A percentile compares a stretch with the other conserved stretches of the same genome.
Conservation (phyloP, 148 eudicot genomes). For the Rhododendron ovatum region DNA sequence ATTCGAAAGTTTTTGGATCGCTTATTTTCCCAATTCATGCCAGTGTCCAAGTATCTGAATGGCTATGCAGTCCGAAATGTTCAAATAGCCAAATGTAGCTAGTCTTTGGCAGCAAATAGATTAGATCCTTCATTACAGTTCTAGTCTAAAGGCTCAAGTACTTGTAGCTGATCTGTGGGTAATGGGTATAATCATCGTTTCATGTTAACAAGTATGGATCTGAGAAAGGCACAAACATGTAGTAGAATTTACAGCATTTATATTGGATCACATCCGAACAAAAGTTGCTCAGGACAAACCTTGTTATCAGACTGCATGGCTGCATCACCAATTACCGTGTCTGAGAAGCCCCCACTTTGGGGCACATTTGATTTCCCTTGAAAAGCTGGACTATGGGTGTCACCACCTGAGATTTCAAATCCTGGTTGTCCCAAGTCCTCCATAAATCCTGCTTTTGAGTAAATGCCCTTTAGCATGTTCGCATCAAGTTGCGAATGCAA, state of each 20-base stretch:
- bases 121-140: background rate
- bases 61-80: background rate
- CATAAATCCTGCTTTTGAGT: slow-evolving; percentile 4
- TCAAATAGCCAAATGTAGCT: background rate
- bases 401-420: background rate
- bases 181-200: background rate
- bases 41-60: background rate
- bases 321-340: background rate
- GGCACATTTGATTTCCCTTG: background rate
- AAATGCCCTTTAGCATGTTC: slow-evolving; percentile 13
- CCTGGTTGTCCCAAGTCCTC: slow-evolving; percentile 1
- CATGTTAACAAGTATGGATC: background rate
- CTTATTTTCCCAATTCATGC: background rate
- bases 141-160: background rate
- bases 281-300: background rate
- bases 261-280: background rate
- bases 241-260: background rate
- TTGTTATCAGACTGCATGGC: slow-evolving; percentile 6
- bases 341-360: slow-evolving; percentile 13
- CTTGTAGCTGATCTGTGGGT: background rate
- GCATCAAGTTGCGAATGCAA: slow-evolving; percentile 17
- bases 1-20: background rate
- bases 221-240: background rate
- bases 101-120: background rate
- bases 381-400: background rate